Evolutionary conservation across 148 eudicot species (phyloP).

Genomic region (Heliosperma pusillum): DNA sequence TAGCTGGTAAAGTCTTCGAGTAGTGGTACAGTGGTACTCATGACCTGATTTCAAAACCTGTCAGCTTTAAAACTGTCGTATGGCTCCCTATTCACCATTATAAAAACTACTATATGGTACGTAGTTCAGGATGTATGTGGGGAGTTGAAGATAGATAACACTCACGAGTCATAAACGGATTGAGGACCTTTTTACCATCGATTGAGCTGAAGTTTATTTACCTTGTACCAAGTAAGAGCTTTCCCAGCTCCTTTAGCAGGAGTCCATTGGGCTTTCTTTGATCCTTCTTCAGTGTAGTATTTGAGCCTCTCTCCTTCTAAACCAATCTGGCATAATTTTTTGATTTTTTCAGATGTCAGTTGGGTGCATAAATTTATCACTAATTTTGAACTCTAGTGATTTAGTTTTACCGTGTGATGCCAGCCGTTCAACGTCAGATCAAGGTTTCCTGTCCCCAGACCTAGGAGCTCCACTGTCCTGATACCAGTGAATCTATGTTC

Average conservation of each 20-base stretch:
- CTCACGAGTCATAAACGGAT: neutral
- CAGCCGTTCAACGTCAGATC: slow-evolving; percentile 62
- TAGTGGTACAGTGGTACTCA: neutral
- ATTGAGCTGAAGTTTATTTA: slow-evolving; percentile 15
- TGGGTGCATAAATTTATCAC: neutral
- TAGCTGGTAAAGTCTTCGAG: no score
- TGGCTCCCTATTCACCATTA: no score
- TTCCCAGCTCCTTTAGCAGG: slow-evolving; percentile 37
- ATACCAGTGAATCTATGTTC: slow-evolving; percentile 79
- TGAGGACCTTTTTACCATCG: neutral
- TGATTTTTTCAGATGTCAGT: neutral
- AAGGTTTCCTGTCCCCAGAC: slow-evolving; percentile 74
- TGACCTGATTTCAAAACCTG: neutral
- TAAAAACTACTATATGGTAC: neutral
- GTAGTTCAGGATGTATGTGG: neutral
- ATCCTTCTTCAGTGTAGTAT: slow-evolving; percentile 64
- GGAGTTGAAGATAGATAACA: no score
- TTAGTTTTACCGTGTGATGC: slow-evolving; percentile 57
- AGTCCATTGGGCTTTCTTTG: slow-evolving; percentile 49
- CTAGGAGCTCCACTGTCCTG: slow-evolving; percentile 47
- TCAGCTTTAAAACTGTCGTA: neutral
- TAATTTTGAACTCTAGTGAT: neutral
- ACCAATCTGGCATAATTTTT: slow-evolving; percentile 42
- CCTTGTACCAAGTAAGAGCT: slow-evolving; percentile 88
- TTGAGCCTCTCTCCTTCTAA: slow-evolving; percentile 58